Percentiles rank a stretch among this genome's conserved stretches.
Evolutionary conservation across 192 early-diverging fungal genomes (phyloP).

Genomic region (Phycomyces blakesleeanus): DNA sequence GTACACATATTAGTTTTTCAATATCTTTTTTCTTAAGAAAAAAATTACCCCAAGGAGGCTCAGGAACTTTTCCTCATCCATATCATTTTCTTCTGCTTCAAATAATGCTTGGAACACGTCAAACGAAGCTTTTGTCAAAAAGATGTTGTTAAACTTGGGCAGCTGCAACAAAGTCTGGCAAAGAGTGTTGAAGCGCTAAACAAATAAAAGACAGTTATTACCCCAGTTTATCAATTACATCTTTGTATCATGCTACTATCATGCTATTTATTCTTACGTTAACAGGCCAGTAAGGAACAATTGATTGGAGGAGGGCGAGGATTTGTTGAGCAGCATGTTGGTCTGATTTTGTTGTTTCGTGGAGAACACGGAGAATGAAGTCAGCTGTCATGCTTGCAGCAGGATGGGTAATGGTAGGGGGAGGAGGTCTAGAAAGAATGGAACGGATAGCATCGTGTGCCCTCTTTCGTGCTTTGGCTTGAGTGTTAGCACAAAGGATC

Average conservation of each 20-base stretch:
- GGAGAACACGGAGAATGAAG: constrained; percentile 56
- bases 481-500: constrained; percentile 70
- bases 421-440: constrained; percentile 70
- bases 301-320: constrained; percentile 66
- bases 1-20: background rate
- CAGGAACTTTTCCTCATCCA: constrained; percentile 36
- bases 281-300: constrained; percentile 53
- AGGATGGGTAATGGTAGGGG: constrained; percentile 70
- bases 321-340: constrained; percentile 59
- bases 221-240: no score
- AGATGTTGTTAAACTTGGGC: constrained; percentile 74
- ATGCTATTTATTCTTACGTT: constrained; percentile 22
- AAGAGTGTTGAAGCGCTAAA: constrained; percentile 56
- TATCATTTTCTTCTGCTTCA: constrained; percentile 39
- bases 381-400: constrained; percentile 59
- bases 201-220: constrained; percentile 22
- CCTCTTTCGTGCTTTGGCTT: constrained; percentile 83
- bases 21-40: background rate
- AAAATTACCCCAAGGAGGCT: constrained; percentile 29
- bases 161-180: constrained; percentile 72
- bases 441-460: constrained; percentile 79
- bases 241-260: no score
- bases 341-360: constrained; percentile 51
- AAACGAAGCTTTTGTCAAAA: constrained; percentile 75
- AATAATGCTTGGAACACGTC: constrained; percentile 66